Evolutionary conservation across 2,329 filamentous ascomycete species (phyloP), one percentile per base, ranked within the genome.

Genomic region (Neonectria ditissima): DNA sequence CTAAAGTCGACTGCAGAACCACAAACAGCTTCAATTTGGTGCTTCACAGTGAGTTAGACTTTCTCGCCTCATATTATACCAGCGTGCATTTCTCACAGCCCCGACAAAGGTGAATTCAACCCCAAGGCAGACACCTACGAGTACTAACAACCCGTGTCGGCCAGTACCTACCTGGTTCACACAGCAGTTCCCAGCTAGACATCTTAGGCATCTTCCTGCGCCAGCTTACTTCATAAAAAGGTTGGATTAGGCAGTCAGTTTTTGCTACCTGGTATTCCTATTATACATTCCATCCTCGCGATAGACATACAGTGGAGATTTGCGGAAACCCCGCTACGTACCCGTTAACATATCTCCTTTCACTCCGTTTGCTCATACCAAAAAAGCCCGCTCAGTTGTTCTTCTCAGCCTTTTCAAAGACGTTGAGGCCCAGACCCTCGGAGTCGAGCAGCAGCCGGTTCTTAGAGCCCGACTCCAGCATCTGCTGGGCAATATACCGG

Each of bases 361-460:
- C 22, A 44, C 52, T 55, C 18, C 51, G 16, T 26, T 52, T 28
- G 11, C 20, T 43, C 22, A 52, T 51, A 5, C 26, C 24, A 47
- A 32, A 10, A 34, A 32, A 11, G n/a, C 26, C 13, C 24, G 14
- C 44, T 63, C 57, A 71, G 45, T 80, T 79, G 81, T 80, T 84
- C 83, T 76, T 86, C 56, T 84, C 80, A 18, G 78, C 73, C 14
- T 78, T 76, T 62, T 87, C 86, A 75, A 89, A 89, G 32, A 99
- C 92, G 75, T 99, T 97, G 75, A 99, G 83, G 53, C 96, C 96
- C 74, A 99, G 83, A 47, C 94, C 96, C 78, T 96, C 91, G 7
- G 93, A 88, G 76, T 99, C 96, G 67, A 99, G 86, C 81, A 97
- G 93, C 73, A 99, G 85, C 83, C 96, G 96, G 85, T 99, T 99